Evolutionary conservation across 805 yeast genomes (phyloP).

Genomic region (Pachysolen tannophilus): DNA sequence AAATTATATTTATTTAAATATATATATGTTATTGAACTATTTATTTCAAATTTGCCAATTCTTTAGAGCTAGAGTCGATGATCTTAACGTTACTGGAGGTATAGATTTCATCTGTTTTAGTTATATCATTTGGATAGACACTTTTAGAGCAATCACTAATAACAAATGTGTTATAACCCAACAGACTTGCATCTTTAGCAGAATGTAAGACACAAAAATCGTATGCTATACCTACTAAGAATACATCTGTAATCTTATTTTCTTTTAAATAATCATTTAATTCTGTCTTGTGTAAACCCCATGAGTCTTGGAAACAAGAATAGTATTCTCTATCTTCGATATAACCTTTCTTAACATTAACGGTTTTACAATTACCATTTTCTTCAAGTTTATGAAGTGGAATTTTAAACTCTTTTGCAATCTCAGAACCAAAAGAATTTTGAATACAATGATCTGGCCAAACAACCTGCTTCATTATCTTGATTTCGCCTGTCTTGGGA

Average conservation of each 20-base stretch:
- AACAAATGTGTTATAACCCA: slow-evolving; percentile 61
- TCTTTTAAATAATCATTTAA: slow-evolving; percentile 39
- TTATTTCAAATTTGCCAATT: too few relatives aligned
- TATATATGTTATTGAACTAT: too few relatives aligned
- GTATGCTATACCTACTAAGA: slow-evolving; percentile 74
- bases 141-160: slow-evolving; percentile 47
- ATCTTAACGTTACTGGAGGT: neutral
- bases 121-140: slow-evolving; percentile 37
- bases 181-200: slow-evolving; percentile 55
- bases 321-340: slow-evolving; percentile 73
- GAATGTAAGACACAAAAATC: slow-evolving; percentile 82
- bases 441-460: slow-evolving; percentile 96
- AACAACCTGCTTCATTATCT: slow-evolving; percentile 31
- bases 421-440: slow-evolving; percentile 54
- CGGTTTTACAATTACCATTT: slow-evolving; percentile 27
- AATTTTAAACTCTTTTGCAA: slow-evolving; percentile 42
- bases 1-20: too few relatives aligned
- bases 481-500: slow-evolving; percentile 17
- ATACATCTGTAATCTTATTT: slow-evolving; percentile 49
- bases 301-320: slow-evolving; percentile 77
- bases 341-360: slow-evolving; percentile 61
- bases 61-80: neutral
- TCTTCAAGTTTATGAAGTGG: slow-evolving; percentile 22
- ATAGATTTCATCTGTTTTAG: slow-evolving; percentile 22
- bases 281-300: slow-evolving; percentile 68